phyloP scores from a whole-genome alignment of 495 filamentous ascomycete genomes.

The Aspergillus mulundensis region DNA sequence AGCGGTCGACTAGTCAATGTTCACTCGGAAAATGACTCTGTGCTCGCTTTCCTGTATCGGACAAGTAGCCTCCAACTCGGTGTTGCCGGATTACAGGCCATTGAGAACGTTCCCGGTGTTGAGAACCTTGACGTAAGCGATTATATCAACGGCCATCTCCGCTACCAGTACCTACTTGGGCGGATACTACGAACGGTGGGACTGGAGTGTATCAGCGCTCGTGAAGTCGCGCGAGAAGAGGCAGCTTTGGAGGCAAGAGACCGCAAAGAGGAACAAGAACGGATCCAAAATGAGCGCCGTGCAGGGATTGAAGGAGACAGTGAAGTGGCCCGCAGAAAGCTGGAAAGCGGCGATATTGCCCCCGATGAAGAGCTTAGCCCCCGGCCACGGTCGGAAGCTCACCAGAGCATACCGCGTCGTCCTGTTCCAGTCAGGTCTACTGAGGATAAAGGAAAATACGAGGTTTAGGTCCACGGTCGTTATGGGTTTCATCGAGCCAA shows the following conservation, averaged over 20 bases:
- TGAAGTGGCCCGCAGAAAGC: constrained; percentile 26
- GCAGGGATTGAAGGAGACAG: constrained; percentile 38
- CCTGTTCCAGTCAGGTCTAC: background rate
- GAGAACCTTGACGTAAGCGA: constrained; percentile 75
- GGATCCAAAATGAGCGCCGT: constrained; percentile 45
- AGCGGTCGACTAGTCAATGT: constrained; percentile 72
- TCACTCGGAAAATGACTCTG: constrained; percentile 70
- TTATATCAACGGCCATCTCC: constrained; percentile 66
- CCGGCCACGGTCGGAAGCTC: background rate
- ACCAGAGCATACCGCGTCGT: background rate
- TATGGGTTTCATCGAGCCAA: background rate
- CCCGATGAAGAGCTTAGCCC: background rate
- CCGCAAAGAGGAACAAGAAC: constrained; percentile 45
- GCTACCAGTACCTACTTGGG: constrained; percentile 66
- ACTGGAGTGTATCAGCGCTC: constrained; percentile 57
- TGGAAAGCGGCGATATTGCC: constrained; percentile 24
- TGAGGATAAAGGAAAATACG: background rate
- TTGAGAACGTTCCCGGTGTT: constrained; percentile 61
- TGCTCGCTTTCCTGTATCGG: constrained; percentile 74
- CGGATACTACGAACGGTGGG: constrained; percentile 65
- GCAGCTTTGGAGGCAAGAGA: constrained; percentile 55
- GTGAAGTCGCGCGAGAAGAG: constrained; percentile 56
- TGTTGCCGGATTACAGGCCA: constrained; percentile 67
- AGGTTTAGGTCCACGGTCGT: no score
- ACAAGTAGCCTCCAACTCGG: constrained; percentile 72